Evolutionary conservation across 176 grass and related monocot genomes (phyloP), one percentile per base, ranked within the genome.

Genomic region (Aegilops bicornis): DNA sequence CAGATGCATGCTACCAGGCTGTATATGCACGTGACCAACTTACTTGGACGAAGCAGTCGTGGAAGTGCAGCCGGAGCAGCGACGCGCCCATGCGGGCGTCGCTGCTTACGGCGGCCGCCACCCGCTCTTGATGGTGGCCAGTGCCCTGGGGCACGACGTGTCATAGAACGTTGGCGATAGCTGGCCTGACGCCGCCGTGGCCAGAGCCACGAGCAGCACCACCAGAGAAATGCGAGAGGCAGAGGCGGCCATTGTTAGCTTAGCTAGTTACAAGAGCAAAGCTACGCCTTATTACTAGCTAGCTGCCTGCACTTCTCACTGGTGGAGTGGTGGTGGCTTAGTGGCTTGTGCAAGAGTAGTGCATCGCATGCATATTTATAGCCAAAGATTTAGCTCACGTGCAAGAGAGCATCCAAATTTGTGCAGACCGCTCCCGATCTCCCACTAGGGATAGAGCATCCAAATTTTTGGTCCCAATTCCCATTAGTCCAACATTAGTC

Each of bases 31-130:
- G 4, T 48, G 45, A 4, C 11, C 45, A 12, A 37, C 39, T 97
- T 94, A 80, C 95, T 59, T 94, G 92, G 56, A 97, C 95, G 76
- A 97, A 97, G 87, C 95, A 97, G 82, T 97, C 95, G 8, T 97
- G 95, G 81, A 97, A 97, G 71, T 94, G 92, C 37, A 97, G 88
- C 37, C 95, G 84, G 73, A 97, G 95, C 71, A 94, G 54, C 0
- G 95, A 94, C 14, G 95, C 95, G 8, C 89, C 95, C 90, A 94
- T 91, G 35, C 95, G 92, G 6, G 25, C 22, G 56, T 95, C 89
- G 2, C 30, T 24, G 23, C 20, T 33, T 15, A 95, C 91, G 0
- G 93, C 93, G 14, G 89, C 59, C 14, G 10, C 70, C 30, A 95
- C 93, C 52, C 90, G 66, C 81, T 87, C 32, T 20, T 84, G 81